Base-by-base conservation (phyloP, 352 stramenopile genomes). In the Globisporangium spiculum region DNA sequence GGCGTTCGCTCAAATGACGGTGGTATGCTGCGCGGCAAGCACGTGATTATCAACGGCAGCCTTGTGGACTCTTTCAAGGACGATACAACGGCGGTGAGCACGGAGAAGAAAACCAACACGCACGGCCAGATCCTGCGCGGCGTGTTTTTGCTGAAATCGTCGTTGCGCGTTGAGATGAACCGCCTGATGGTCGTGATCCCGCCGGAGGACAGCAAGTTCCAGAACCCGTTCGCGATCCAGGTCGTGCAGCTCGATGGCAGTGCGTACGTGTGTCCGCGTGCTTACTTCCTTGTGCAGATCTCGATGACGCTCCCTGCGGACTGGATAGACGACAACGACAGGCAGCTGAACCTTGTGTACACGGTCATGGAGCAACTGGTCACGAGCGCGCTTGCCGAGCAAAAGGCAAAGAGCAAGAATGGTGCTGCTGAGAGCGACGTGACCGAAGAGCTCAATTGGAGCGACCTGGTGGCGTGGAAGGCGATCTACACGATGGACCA, bases 101-200 rank as follows among this genome's bases (percentile, higher is more conserved):
- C 41, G 22, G 32, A 62, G 22, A 56, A 38, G 12, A 66, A 32
- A 52, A 68, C 5, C 4, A 52, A 59, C 8, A 63, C 67, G 34
- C 74, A 78, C 22, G 77, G 79, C 4, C 72, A 81, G 34, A 65
- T 92, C 44, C 53, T 92, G 5, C 84, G 86, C 2, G 81, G 79
- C 22, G 77, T 91, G 9, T 92, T 89, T 48, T 22, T 92, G 20
- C 60, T 92, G 2, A 75, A 71, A 4, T 46, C 62, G 2, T 85
- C 77, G 27, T 56, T 93, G 18, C 79, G 79, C 0, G 50, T 73
- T 0, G 59, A 50, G 6, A 80, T 84, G 72, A 85, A 69, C 12
- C 82, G 87, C 10, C 58, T 88, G 16, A 80, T 94, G 70, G 48
- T 94, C 24, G 77, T 92, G 16, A 81, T 95, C 41, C 85, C 88